Evolutionary conservation across 371 early-diverging fungal genomes (phyloP).

Genomic region (Mortierella sp.): DNA sequence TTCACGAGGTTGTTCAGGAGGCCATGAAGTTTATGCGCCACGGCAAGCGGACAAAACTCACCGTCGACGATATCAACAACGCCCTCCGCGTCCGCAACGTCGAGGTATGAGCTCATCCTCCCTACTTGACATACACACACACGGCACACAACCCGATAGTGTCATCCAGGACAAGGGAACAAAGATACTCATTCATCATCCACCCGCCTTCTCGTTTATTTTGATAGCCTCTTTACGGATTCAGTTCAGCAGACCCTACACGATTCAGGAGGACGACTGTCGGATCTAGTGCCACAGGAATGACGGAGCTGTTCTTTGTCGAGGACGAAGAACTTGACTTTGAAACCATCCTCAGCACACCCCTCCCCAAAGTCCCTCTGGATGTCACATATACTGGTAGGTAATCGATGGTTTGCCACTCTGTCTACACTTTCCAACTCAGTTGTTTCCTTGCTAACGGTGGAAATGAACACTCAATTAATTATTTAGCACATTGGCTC

Average conservation of each 20-base stretch:
- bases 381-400: conserved; percentile 86
- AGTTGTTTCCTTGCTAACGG: not conserved
- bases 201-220: not conserved
- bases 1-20: conserved; percentile 98
- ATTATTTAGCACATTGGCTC: conserved; percentile 91
- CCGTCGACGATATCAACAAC: conserved; percentile 95
- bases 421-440: not conserved
- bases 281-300: conserved; percentile 59
- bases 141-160: not conserved
- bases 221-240: conserved; percentile 94
- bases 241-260: conserved; percentile 81
- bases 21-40: conserved; percentile 99
- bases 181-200: not conserved
- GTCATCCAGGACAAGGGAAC: not conserved
- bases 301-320: conserved; percentile 88
- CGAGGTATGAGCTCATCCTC: conserved; percentile 71
- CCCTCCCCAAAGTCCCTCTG: conserved; percentile 95
- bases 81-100: conserved; percentile 97
- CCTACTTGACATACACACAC: not conserved
- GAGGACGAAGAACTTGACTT: conserved; percentile 99
- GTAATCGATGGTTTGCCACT: not conserved
- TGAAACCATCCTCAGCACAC: conserved; percentile 90
- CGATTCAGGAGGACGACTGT: conserved; percentile 78
- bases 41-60: conserved; percentile 89
- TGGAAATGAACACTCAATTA: not conserved